phyloP scores from a whole-genome alignment of 1,139 yeast species.

The Suhomyces terraborum region DNA sequence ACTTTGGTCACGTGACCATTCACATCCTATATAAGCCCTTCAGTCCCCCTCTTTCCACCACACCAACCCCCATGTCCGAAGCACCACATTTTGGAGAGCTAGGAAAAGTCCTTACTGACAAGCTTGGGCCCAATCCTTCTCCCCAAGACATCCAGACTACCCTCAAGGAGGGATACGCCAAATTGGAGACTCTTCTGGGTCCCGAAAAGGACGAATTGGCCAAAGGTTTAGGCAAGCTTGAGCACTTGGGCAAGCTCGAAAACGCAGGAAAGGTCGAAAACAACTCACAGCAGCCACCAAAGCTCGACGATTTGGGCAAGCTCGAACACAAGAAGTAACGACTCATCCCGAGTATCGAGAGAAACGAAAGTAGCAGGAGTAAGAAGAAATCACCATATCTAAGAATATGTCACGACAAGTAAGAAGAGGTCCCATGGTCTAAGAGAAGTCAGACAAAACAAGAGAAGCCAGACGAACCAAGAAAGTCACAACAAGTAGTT shows the following conservation, averaged over 20 bases:
- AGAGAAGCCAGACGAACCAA: too few species aligned
- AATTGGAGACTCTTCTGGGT: slow-evolving; percentile 14
- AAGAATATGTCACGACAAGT: too few species aligned
- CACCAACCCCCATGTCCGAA: slow-evolving; percentile 9
- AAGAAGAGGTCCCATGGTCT: too few species aligned
- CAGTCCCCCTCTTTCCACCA: background rate
- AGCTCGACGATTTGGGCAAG: slow-evolving; percentile 12
- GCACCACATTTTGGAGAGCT: slow-evolving; percentile 28
- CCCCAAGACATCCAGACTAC: slow-evolving; percentile 12
- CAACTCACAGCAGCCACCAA: too few species aligned
- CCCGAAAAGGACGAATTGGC: slow-evolving; percentile 15
- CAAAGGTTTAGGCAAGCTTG: slow-evolving; percentile 17
- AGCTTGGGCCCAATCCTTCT: slow-evolving; percentile 16
- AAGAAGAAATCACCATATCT: too few species aligned
- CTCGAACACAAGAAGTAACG: slow-evolving; percentile 11
- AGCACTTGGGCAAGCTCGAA: slow-evolving; percentile 12
- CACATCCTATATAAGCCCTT: background rate
- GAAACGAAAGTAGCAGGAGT: too few species aligned
- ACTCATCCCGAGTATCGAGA: background rate
- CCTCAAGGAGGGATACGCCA: slow-evolving; percentile 16
- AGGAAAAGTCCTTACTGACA: slow-evolving; percentile 22
- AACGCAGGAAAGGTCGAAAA: slow-evolving; percentile 5
- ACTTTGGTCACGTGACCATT: background rate
- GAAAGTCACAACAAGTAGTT: too few species aligned
- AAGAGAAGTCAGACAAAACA: too few species aligned